Evolutionary conservation across 257 asterid species (phyloP).

Genomic region (Przewalskia tangutica): DNA sequence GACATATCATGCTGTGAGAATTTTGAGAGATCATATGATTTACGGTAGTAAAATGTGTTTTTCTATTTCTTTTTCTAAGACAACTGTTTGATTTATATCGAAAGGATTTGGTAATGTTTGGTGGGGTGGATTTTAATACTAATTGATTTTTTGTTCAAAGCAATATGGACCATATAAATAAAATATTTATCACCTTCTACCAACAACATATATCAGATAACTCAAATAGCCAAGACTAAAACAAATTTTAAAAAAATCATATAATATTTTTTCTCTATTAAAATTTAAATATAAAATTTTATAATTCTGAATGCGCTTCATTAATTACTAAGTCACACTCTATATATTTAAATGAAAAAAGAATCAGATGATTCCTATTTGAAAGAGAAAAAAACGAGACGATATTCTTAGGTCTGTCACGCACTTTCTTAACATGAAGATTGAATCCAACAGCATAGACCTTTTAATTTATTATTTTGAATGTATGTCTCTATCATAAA

Average conservation of each 20-base stretch:
- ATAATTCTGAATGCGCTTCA: too few species aligned
- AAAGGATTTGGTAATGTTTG: background rate
- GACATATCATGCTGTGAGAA: background rate
- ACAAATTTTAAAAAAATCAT: too few species aligned
- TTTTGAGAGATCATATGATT: background rate
- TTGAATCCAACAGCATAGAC: too few species aligned
- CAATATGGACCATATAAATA: background rate
- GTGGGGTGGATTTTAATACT: background rate
- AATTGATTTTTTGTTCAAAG: background rate
- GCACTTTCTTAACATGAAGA: background rate
- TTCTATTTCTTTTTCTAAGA: background rate
- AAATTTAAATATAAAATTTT: too few species aligned
- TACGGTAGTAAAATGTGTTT: background rate
- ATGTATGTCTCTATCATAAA: too few species aligned
- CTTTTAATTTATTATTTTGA: too few species aligned
- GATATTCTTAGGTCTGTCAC: too few species aligned
- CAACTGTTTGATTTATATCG: background rate
- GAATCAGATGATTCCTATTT: background rate
- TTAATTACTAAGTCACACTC: too few species aligned
- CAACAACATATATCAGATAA: too few species aligned
- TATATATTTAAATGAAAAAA: background rate
- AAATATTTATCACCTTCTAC: background rate
- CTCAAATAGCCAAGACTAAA: too few species aligned
- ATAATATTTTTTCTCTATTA: too few species aligned
- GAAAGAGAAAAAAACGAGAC: too few species aligned